These are phyloP conservation scores for Aspergillus tanneri DNA, from an alignment of 2,329 filamentous ascomycete genomes.

Conservation along the genomic window DNA sequence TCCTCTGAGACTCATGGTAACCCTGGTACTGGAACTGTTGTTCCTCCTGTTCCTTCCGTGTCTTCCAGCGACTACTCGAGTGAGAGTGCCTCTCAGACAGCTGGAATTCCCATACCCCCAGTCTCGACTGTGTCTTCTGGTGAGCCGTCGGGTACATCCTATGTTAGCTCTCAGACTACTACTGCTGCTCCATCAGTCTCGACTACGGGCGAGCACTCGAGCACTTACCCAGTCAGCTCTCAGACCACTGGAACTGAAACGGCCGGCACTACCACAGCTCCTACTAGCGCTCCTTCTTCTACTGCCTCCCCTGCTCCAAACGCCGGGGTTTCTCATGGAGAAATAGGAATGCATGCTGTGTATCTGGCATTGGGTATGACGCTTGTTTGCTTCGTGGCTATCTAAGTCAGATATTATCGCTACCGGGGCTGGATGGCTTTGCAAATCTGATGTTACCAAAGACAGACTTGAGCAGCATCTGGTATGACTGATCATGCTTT, in stretches of 20 bases:
- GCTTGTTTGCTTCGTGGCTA: conserved; percentile 6
- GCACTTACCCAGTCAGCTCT: background rate
- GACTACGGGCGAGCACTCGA: background rate
- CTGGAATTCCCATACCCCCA: background rate
- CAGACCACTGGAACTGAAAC: conserved; percentile 2
- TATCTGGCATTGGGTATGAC: conserved; percentile 8
- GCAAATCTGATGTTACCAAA: background rate
- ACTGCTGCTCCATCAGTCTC: background rate
- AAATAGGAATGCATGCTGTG: background rate
- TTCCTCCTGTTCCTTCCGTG: background rate
- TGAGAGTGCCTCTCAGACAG: background rate
- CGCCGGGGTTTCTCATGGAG: conserved; percentile 12
- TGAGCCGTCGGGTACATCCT: background rate
- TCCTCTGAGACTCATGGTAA: background rate
- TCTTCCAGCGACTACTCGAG: background rate
- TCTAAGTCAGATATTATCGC: background rate
- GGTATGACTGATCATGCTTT: conserved; percentile 8
- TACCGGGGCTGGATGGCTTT: background rate
- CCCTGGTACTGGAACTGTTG: background rate
- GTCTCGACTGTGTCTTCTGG: background rate
- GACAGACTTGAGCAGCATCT: conserved; percentile 3
- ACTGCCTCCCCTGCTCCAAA: conserved; percentile 21
- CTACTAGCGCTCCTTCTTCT: conserved; percentile 6
- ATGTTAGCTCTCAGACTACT: background rate
- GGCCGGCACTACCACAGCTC: background rate